Evolutionary conservation across 2,329 filamentous ascomycete species (phyloP).

Genomic region (Aspergillus caelatus): DNA sequence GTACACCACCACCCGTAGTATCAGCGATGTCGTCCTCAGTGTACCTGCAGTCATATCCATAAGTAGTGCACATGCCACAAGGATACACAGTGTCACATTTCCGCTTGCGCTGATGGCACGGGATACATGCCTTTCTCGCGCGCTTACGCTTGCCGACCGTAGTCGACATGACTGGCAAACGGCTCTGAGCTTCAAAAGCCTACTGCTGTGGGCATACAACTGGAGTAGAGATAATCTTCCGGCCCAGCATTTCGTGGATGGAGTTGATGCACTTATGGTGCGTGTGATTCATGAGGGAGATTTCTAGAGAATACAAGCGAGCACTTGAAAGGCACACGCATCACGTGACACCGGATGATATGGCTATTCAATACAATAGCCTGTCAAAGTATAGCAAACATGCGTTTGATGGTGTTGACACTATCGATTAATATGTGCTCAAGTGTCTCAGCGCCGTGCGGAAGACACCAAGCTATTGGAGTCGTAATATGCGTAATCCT

Average conservation of each 20-base stretch:
- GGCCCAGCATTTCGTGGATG: not conserved
- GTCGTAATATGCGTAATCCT: too few relatives aligned
- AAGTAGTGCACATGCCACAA: constrained; percentile 33
- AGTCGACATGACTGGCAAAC: constrained; percentile 21
- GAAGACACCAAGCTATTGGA: too few relatives aligned
- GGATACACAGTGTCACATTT: constrained; percentile 35
- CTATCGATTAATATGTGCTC: too few relatives aligned
- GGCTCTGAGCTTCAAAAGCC: not conserved
- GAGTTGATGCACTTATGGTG: too few relatives aligned
- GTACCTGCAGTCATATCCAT: constrained; percentile 32
- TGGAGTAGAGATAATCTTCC: not conserved
- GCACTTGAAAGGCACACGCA: too few relatives aligned
- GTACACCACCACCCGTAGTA: not conserved
- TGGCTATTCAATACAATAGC: too few relatives aligned
- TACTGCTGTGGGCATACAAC: not conserved
- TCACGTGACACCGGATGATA: too few relatives aligned
- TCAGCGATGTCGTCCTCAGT: constrained; percentile 13
- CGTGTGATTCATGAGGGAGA: too few relatives aligned
- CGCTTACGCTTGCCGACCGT: constrained; percentile 30
- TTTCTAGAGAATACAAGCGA: too few relatives aligned
- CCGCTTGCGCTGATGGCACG: constrained; percentile 38
- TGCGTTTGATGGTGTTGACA: too few relatives aligned
- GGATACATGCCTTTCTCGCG: constrained; percentile 33
- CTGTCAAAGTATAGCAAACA: too few relatives aligned
- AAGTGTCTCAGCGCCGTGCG: too few relatives aligned